A percentile compares a stretch with the other conserved stretches of the same genome.
Evolutionary conservation across 2,329 filamentous ascomycete species (phyloP).

Genomic region (Clonostachys sp.): DNA sequence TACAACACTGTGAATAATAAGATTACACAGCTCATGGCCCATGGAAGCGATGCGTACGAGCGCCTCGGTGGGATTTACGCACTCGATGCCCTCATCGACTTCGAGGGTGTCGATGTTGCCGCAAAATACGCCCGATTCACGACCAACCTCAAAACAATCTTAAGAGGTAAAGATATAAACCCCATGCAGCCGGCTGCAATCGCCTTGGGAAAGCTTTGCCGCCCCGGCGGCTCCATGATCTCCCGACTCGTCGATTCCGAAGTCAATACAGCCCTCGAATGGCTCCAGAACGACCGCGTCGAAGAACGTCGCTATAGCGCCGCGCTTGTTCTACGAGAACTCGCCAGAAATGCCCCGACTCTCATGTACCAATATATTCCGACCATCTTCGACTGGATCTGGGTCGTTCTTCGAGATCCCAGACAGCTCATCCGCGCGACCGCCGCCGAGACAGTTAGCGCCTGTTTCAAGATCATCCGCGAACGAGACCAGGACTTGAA

Average conservation of each 20-base stretch:
- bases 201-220: conserved; percentile 84
- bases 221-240: conserved; percentile 88
- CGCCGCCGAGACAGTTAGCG: conserved; percentile 87
- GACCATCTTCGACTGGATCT: conserved; percentile 94
- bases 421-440: conserved; percentile 90
- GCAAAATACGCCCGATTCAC: conserved; percentile 94
- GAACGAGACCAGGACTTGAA: conserved; percentile 88
- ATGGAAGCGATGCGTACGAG: conserved; percentile 82
- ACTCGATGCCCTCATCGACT: conserved; percentile 89
- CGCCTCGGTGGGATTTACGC: conserved; percentile 89
- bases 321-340: conserved; percentile 83
- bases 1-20: conserved; percentile 53
- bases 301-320: conserved; percentile 93
- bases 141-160: conserved; percentile 79
- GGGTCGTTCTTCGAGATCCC: conserved; percentile 86
- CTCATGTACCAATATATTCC: conserved; percentile 93
- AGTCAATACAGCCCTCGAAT: conserved; percentile 93
- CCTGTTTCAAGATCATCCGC: conserved; percentile 93
- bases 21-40: conserved; percentile 67
- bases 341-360: conserved; percentile 89
- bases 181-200: conserved; percentile 88
- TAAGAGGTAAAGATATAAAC: conserved; percentile 85
- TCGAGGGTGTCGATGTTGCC: conserved; percentile 89
- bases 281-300: conserved; percentile 90
- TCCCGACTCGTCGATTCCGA: conserved; percentile 96